These are phyloP conservation scores for Trichoderma harzianum DNA, from an alignment of 2,329 filamentous ascomycete species.

Conservation along the genomic window DNA sequence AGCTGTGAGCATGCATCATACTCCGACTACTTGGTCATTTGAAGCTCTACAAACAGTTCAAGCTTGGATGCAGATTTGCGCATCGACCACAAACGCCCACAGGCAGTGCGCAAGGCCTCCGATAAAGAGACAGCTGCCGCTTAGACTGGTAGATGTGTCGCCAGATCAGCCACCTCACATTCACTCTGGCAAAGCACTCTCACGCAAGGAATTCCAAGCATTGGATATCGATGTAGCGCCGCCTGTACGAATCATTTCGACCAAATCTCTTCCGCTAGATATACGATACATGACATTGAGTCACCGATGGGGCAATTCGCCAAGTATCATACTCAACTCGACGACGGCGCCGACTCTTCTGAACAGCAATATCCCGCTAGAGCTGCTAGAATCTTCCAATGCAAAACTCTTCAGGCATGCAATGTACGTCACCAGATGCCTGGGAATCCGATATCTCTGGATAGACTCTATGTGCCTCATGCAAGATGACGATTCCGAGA, in stretches of 20 bases:
- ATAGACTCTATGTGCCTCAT: conserved; percentile 15
- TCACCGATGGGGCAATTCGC: background rate
- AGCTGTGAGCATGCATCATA: background rate
- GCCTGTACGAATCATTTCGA: background rate
- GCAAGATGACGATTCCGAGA: conserved; percentile 14
- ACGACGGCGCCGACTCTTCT: background rate
- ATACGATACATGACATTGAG: background rate
- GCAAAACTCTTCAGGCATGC: background rate
- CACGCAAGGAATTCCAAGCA: background rate
- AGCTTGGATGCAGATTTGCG: background rate
- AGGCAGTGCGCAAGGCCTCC: background rate
- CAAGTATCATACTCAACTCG: background rate
- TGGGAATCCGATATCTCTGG: background rate
- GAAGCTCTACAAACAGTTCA: background rate
- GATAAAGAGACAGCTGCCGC: background rate
- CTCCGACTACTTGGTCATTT: background rate
- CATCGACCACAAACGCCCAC: background rate
- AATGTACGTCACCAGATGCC: background rate
- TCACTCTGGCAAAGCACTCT: too few species aligned
- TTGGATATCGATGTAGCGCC: background rate
- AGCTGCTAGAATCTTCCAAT: background rate
- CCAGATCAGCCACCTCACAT: background rate
- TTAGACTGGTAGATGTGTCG: background rate
- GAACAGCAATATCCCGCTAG: background rate
- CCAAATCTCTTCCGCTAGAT: background rate